These are phyloP conservation scores for Ceratobasidium sp. DNA, from an alignment of 1,284 basidiomycete species.

Conservation along the genomic window DNA sequence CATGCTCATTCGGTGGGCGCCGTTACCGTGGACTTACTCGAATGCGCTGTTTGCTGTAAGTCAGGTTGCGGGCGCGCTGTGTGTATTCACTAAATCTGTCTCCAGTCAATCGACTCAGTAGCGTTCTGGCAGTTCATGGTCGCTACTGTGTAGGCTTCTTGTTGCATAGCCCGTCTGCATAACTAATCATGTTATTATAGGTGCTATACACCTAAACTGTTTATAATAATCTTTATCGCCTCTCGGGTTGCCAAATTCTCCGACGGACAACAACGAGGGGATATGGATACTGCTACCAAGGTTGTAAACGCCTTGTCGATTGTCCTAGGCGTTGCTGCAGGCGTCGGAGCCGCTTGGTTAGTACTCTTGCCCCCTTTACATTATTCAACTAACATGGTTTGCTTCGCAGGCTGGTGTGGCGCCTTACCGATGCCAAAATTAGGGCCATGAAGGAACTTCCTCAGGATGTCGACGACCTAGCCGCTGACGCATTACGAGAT, in stretches of 20 bases:
- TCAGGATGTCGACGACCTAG: conserved; percentile 65
- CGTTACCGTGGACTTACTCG: conserved; percentile 84
- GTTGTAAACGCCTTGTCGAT: conserved; percentile 71
- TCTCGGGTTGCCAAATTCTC: conserved; percentile 77
- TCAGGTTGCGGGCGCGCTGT: conserved; percentile 44
- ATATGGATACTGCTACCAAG: conserved; percentile 80
- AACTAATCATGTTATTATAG: conserved; percentile 50
- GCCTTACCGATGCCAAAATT: conserved; percentile 59
- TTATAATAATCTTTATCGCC: conserved; percentile 80
- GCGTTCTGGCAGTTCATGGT: conserved; percentile 76
- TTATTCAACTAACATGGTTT: background rate
- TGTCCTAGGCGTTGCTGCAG: conserved; percentile 66
- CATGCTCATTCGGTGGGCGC: conserved; percentile 80
- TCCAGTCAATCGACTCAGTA: conserved; percentile 76
- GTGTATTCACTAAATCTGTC: background rate
- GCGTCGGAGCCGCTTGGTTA: conserved; percentile 71
- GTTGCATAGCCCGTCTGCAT: background rate
- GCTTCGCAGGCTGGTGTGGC: conserved; percentile 43
- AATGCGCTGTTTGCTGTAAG: conserved; percentile 80
- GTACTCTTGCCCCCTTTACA: background rate
- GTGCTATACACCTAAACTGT: conserved; percentile 72
- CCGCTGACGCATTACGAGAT: conserved; percentile 71
- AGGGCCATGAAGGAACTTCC: conserved; percentile 63
- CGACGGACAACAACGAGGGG: conserved; percentile 74
- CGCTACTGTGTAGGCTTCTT: conserved; percentile 60